Evolutionary conservation across 1,139 yeast genomes (phyloP).

Genomic region (Schizosaccharomyces versatilis): DNA sequence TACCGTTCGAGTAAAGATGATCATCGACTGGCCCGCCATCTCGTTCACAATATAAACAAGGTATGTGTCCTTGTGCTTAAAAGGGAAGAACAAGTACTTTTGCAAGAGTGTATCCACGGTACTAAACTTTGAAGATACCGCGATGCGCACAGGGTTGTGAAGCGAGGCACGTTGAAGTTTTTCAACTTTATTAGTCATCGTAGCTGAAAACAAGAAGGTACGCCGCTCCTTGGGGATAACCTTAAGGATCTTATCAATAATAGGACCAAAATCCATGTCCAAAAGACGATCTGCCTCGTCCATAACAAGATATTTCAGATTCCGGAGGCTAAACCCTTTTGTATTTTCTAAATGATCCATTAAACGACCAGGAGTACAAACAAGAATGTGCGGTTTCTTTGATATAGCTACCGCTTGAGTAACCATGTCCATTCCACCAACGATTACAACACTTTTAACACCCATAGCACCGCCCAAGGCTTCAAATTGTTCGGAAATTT

Average conservation of each 20-base stretch:
- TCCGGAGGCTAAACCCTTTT: constrained; percentile 67
- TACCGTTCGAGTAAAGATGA: constrained; percentile 82
- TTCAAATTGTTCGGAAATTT: constrained; percentile 84
- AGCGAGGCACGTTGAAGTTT: constrained; percentile 85
- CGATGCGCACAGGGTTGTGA: constrained; percentile 70
- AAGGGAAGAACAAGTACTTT: constrained; percentile 74
- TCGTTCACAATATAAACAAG: constrained; percentile 67
- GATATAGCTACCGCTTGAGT: constrained; percentile 85
- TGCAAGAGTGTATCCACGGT: constrained; percentile 86
- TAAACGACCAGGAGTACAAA: constrained; percentile 91
- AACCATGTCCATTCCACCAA: constrained; percentile 98
- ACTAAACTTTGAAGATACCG: constrained; percentile 70
- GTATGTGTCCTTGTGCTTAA: constrained; percentile 77
- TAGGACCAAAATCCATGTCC: constrained; percentile 95
- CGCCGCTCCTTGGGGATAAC: constrained; percentile 70
- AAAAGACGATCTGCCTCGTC: constrained; percentile 92
- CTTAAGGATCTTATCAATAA: constrained; percentile 62
- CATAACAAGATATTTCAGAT: constrained; percentile 66
- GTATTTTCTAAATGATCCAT: constrained; percentile 91
- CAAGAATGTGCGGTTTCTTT: constrained; percentile 82
- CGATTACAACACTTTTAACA: constrained; percentile 60
- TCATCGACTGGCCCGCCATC: constrained; percentile 62
- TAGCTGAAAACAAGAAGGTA: constrained; percentile 81
- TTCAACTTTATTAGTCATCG: constrained; percentile 88
- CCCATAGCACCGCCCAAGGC: constrained; percentile 87